These are phyloP conservation scores for Penicillium italicum DNA, from an alignment of 2,329 filamentous ascomycete species.

Conservation along the genomic window DNA sequence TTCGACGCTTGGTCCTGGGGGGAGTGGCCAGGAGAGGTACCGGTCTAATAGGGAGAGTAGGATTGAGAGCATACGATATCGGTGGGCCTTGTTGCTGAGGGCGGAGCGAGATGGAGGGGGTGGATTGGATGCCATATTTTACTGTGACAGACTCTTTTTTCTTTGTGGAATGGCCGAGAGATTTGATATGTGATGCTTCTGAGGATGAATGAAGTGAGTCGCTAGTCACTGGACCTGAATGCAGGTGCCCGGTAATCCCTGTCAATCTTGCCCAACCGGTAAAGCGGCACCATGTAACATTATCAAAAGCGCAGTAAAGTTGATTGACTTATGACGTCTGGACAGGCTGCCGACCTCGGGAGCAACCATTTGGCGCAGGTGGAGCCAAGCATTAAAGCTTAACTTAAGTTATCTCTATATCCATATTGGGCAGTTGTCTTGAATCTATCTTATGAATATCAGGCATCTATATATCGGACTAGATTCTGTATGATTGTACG, in stretches of 20 bases:
- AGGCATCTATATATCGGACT: not conserved
- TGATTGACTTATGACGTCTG: not conserved
- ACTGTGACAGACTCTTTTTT: too few relatives aligned
- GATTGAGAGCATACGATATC: constrained; percentile 12
- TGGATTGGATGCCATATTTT: not conserved
- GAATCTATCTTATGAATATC: not conserved
- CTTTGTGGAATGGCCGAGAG: not conserved
- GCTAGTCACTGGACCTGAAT: not conserved
- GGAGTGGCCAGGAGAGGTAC: constrained; percentile 16
- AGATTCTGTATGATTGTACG: not conserved
- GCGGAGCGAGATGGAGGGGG: not conserved
- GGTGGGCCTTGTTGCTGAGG: constrained; percentile 13
- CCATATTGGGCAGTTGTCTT: not conserved
- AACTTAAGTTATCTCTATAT: not conserved
- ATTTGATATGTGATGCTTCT: not conserved
- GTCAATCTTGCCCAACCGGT: not conserved
- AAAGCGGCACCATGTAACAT: too few relatives aligned
- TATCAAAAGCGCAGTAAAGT: not conserved
- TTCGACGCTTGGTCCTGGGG: constrained; percentile 4
- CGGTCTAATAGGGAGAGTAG: constrained; percentile 19
- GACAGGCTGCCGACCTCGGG: not conserved
- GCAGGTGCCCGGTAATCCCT: not conserved
- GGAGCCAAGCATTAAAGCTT: not conserved
- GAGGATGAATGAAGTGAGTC: not conserved
- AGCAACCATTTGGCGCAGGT: not conserved